phyloP scores from a whole-genome alignment of 1,284 basidiomycete genomes.

The Earliella scabrosa region DNA sequence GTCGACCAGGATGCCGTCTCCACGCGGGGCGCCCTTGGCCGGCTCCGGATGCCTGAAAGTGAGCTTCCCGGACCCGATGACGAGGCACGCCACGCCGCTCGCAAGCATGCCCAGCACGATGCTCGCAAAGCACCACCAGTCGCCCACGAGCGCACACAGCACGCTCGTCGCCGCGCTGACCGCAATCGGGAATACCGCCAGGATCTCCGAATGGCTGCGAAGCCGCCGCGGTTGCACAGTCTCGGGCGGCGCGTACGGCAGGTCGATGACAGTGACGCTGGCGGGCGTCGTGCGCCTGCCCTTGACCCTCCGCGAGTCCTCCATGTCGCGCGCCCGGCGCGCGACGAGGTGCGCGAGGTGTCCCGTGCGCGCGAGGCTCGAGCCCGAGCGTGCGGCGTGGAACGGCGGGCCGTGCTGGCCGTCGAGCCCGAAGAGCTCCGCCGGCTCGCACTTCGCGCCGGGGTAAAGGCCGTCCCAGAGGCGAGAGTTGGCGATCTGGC shows the following conservation, averaged over 20 bases:
- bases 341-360: conserved; percentile 23
- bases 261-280: conserved; percentile 18
- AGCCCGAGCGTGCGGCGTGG: conserved; percentile 21
- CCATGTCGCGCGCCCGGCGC: conserved; percentile 7
- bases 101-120: conserved; percentile 20
- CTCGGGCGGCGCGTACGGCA: conserved; percentile 2
- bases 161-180: conserved; percentile 19
- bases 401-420: conserved; percentile 18
- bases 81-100: conserved; percentile 22
- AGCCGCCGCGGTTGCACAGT: background rate
- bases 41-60: conserved; percentile 17
- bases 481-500: conserved; percentile 23
- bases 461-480: conserved; percentile 27
- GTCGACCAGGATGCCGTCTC: conserved; percentile 22
- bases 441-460: conserved; percentile 20
- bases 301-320: background rate
- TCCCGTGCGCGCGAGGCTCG: conserved; percentile 13
- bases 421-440: conserved; percentile 25
- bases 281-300: conserved; percentile 8
- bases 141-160: conserved; percentile 18
- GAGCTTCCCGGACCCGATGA: conserved; percentile 21
- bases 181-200: conserved; percentile 17
- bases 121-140: conserved; percentile 24
- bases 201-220: background rate
- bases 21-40: conserved; percentile 18